Percentiles rank a stretch among this genome's conserved stretches.
phyloP scores from a whole-genome alignment of 2,329 filamentous ascomycete genomes.

The Epichloe sylvatica region DNA sequence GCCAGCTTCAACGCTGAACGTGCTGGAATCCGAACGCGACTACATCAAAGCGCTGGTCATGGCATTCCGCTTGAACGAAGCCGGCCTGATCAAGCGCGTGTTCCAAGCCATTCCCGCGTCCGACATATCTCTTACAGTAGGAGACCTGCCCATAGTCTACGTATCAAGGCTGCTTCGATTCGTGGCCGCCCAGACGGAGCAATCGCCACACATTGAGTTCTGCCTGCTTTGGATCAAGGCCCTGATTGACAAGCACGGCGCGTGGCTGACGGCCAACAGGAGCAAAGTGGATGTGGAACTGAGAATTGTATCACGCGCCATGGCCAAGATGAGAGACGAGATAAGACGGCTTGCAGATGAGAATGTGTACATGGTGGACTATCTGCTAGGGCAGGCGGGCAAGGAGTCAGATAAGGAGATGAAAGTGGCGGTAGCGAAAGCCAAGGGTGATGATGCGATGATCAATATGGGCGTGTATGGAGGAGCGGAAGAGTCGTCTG shows the following conservation, averaged over 20 bases:
- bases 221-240: slow-evolving; percentile 87
- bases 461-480: too few species aligned
- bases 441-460: too few species aligned
- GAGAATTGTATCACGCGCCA: slow-evolving; percentile 65
- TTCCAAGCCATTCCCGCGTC: slow-evolving; percentile 69
- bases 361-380: slow-evolving; percentile 81
- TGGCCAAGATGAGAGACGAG: slow-evolving; percentile 68
- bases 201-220: slow-evolving; percentile 88
- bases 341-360: slow-evolving; percentile 72
- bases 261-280: slow-evolving; percentile 69
- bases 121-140: slow-evolving; percentile 66
- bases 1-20: slow-evolving; percentile 63
- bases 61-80: slow-evolving; percentile 90
- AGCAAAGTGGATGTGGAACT: slow-evolving; percentile 73
- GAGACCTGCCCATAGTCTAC: slow-evolving; percentile 70
- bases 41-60: slow-evolving; percentile 90
- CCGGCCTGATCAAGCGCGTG: slow-evolving; percentile 64
- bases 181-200: slow-evolving; percentile 74
- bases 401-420: slow-evolving; percentile 10
- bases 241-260: slow-evolving; percentile 66
- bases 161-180: slow-evolving; percentile 74
- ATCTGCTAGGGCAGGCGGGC: slow-evolving; percentile 45
- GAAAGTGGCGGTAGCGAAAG: too few species aligned
- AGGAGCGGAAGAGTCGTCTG: too few species aligned
- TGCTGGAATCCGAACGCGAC: slow-evolving; percentile 54